Conservation (phyloP, 805 yeast genomes). For the Saturnispora galanensis region DNA sequence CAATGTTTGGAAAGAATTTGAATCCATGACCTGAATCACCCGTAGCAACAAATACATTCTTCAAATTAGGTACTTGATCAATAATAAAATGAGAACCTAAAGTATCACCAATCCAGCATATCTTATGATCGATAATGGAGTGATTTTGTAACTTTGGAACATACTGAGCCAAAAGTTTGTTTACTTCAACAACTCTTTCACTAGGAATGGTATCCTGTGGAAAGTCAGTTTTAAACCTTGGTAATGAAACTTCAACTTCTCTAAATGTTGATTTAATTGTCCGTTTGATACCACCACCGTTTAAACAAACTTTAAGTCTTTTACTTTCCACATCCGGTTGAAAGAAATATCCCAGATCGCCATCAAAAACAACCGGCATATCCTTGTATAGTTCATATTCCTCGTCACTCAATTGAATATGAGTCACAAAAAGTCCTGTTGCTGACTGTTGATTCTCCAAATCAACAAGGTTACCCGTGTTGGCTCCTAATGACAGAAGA, state of each 20-base stretch:
- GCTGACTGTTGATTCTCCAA: constrained; percentile 27
- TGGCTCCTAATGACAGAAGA: constrained; percentile 32
- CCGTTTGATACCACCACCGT: constrained; percentile 25
- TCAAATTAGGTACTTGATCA: constrained; percentile 27
- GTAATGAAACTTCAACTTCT: constrained; percentile 22
- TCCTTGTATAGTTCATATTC: constrained; percentile 29
- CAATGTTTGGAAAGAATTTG: constrained; percentile 36
- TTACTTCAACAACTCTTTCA: constrained; percentile 20
- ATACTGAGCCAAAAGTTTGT: constrained; percentile 21
- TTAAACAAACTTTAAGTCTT: constrained; percentile 30
- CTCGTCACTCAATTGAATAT: constrained; percentile 28
- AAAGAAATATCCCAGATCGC: constrained; percentile 37
- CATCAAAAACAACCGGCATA: constrained; percentile 35
- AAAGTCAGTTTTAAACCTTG: constrained; percentile 26
- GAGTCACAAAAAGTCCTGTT: constrained; percentile 30
- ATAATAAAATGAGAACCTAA: constrained; percentile 30
- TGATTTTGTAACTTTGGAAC: constrained; percentile 30
- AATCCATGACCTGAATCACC: constrained; percentile 40
- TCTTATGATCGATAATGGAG: constrained; percentile 23
- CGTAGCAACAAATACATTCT: constrained; percentile 29
- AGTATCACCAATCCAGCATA: constrained; percentile 32
- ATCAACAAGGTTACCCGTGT: constrained; percentile 29
- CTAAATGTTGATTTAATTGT: constrained; percentile 12
- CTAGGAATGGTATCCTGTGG: constrained; percentile 30
- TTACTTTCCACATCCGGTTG: constrained; percentile 35